These are phyloP conservation scores for Aspergillus ostianus DNA, from an alignment of 495 filamentous ascomycete species.

Conservation along the genomic window DNA sequence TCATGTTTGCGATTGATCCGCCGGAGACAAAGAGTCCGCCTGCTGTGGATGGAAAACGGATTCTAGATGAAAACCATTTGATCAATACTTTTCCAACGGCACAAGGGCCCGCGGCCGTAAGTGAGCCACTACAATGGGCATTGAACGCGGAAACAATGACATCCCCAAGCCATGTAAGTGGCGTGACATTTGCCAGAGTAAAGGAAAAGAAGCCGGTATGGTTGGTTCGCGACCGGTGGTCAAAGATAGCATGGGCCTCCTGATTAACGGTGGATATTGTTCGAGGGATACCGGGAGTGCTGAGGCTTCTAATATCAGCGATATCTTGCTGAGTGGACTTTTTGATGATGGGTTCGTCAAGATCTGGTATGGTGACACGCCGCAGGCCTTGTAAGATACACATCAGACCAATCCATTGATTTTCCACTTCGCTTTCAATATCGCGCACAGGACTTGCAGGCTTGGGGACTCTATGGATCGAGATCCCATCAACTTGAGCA, in stretches of 20 bases:
- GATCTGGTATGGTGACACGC: neutral
- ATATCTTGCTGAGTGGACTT: neutral
- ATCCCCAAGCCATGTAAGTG: conserved; percentile 13
- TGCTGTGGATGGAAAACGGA: conserved; percentile 11
- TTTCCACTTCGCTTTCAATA: neutral
- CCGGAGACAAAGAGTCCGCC: conserved; percentile 28
- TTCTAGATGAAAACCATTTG: conserved; percentile 16
- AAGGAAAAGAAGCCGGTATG: conserved; percentile 21
- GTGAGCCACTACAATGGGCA: conserved; percentile 6
- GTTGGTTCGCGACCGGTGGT: neutral
- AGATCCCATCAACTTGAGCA: neutral
- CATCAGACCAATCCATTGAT: neutral
- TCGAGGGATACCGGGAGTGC: neutral
- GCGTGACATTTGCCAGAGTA: conserved; percentile 14
- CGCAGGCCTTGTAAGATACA: neutral
- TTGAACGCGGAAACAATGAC: conserved; percentile 16
- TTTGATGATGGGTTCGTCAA: neutral
- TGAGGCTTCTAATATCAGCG: neutral
- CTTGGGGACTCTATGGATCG: neutral
- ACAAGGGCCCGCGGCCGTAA: conserved; percentile 17
- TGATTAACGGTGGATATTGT: neutral
- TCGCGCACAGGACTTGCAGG: neutral
- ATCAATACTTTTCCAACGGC: conserved; percentile 17
- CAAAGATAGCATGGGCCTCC: neutral
- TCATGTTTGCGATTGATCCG: conserved; percentile 28